Conservation (phyloP, 768 basidiomycete species). For the Pleurotus tuber-regium region DNA sequence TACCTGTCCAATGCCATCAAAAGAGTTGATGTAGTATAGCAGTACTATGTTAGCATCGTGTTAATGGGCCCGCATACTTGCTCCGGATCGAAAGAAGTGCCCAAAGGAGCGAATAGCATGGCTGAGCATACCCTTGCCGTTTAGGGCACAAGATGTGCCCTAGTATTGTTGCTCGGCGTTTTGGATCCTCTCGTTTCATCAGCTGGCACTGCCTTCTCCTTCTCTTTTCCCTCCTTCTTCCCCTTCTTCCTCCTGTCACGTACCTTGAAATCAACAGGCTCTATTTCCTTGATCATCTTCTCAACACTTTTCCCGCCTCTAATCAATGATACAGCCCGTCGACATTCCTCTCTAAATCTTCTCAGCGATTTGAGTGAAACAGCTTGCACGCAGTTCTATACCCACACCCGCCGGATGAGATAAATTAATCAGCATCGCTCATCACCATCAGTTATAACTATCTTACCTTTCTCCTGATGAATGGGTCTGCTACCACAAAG, state of each 20-base stretch:
- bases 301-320: neutral
- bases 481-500: conserved; percentile 37
- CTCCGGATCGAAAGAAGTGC: too few species aligned
- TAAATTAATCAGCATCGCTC: neutral
- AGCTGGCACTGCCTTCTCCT: neutral
- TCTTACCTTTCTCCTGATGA: conserved; percentile 35
- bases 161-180: too few species aligned
- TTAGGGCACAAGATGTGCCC: too few species aligned
- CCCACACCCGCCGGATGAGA: neutral
- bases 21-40: too few species aligned
- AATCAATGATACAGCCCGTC: neutral
- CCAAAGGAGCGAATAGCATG: too few species aligned
- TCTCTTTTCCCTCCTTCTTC: neutral
- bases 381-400: neutral
- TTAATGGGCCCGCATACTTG: too few species aligned
- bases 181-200: neutral
- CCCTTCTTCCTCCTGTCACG: neutral
- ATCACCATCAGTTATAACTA: neutral
- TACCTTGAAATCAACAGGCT: neutral
- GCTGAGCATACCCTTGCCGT: too few species aligned
- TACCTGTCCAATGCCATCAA: too few species aligned
- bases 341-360: neutral
- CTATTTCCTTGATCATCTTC: neutral
- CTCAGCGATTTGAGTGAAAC: neutral
- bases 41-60: too few species aligned